Evolutionary conservation across 2,329 filamentous ascomycete genomes (phyloP).

Genomic region (Capronia americana): DNA sequence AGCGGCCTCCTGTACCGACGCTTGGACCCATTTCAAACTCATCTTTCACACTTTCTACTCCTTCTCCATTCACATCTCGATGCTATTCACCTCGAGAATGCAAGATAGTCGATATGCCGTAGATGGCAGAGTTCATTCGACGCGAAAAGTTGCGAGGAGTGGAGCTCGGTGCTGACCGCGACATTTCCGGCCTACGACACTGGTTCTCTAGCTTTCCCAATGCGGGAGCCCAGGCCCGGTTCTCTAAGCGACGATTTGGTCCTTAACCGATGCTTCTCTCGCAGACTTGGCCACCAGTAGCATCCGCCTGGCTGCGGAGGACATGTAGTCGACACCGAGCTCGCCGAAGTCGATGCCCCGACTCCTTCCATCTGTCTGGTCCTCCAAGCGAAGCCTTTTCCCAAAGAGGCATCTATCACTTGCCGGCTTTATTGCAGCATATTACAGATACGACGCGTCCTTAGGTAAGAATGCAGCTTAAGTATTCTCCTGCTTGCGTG

Average conservation of each 20-base stretch:
- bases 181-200: too few relatives aligned
- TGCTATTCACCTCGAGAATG: background rate
- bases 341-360: background rate
- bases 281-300: background rate
- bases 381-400: background rate
- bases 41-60: background rate
- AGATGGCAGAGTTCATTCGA: too few relatives aligned
- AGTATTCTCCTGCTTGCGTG: background rate
- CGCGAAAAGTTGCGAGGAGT: too few relatives aligned
- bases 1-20: too few relatives aligned
- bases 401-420: background rate
- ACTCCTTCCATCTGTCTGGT: background rate
- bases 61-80: background rate
- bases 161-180: too few relatives aligned
- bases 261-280: too few relatives aligned
- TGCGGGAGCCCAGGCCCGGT: too few relatives aligned
- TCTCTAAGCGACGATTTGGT: too few relatives aligned
- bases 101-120: too few relatives aligned
- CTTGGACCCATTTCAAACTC: background rate
- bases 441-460: constrained; percentile 1
- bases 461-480: constrained; percentile 10
- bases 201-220: too few relatives aligned
- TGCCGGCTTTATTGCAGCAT: background rate
- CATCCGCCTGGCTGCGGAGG: too few relatives aligned
- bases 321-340: background rate